phyloP scores from a whole-genome alignment of 169 alveolate genomes.

The Perkinsus chesapeaki region DNA sequence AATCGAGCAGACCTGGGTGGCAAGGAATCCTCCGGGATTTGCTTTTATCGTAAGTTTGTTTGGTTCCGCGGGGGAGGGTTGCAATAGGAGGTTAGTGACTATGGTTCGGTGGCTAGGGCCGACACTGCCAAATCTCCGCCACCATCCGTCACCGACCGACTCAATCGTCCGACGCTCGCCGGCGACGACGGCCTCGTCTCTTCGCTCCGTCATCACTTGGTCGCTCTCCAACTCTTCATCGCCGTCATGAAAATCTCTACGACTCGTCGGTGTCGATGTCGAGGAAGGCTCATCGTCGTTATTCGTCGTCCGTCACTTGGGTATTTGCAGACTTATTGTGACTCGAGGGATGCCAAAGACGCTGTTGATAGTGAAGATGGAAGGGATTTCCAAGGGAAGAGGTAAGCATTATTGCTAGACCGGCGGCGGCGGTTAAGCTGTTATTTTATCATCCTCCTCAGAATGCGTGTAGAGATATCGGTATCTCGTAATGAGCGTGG shows the following conservation, averaged over 20 bases:
- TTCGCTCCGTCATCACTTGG: not conserved
- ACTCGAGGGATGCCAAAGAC: not conserved
- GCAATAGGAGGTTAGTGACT: slow-evolving; percentile 14
- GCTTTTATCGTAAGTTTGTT: slow-evolving; percentile 25
- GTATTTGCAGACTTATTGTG: not conserved
- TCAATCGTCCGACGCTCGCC: slow-evolving; percentile 16
- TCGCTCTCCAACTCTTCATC: not conserved
- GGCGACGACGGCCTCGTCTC: not conserved
- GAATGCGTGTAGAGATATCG: not conserved
- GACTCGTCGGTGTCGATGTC: not conserved
- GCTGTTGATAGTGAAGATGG: not conserved
- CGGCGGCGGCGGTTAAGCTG: not conserved
- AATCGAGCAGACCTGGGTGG: slow-evolving; percentile 36
- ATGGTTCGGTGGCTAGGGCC: slow-evolving; percentile 23
- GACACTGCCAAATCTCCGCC: not conserved
- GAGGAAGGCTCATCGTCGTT: not conserved
- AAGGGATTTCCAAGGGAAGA: not conserved
- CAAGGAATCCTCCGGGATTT: slow-evolving; percentile 42
- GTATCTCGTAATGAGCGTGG: not conserved
- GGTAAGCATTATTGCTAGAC: not conserved
- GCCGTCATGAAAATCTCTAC: not conserved
- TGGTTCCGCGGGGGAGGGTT: slow-evolving; percentile 13
- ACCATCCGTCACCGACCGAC: not conserved
- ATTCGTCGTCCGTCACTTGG: not conserved
- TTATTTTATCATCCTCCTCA: not conserved